A percentile compares a stretch with the other conserved stretches of the same genome.
Evolutionary conservation across 805 yeast species (phyloP).

Genomic region (Barnettozyma sucrosica): DNA sequence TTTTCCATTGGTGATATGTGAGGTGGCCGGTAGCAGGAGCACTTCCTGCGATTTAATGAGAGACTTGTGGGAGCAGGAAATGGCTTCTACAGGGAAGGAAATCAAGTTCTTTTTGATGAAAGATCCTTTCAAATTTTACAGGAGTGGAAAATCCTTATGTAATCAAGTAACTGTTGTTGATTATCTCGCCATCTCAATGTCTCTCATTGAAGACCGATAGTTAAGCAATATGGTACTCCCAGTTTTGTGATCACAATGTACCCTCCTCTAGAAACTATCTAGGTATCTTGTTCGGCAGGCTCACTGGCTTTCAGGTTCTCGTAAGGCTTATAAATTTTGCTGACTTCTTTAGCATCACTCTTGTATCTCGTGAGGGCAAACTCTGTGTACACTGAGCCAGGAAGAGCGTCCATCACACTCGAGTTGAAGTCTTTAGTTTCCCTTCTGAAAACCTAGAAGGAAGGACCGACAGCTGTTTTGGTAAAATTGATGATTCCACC

Average conservation of each 20-base stretch:
- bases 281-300: conserved; percentile 52
- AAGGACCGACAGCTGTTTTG: conserved; percentile 67
- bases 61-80: not conserved
- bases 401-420: conserved; percentile 54
- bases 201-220: conserved; percentile 59
- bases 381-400: conserved; percentile 60
- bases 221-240: conserved; percentile 76
- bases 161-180: not conserved
- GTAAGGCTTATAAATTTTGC: conserved; percentile 45
- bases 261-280: conserved; percentile 45
- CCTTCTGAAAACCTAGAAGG: conserved; percentile 63
- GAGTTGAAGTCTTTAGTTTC: conserved; percentile 60
- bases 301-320: conserved; percentile 50
- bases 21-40: not conserved
- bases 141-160: not conserved
- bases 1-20: conserved; percentile 4
- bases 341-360: conserved; percentile 46
- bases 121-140: not conserved
- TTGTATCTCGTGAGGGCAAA: conserved; percentile 50
- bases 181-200: conserved; percentile 9
- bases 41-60: not conserved
- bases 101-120: not conserved
- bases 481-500: conserved; percentile 61
- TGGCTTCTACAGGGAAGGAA: not conserved
- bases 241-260: conserved; percentile 54